Evolutionary conservation across 1,284 basidiomycete genomes (phyloP), one percentile per base, ranked within the genome.

Genomic region (Naganishia sp.): DNA sequence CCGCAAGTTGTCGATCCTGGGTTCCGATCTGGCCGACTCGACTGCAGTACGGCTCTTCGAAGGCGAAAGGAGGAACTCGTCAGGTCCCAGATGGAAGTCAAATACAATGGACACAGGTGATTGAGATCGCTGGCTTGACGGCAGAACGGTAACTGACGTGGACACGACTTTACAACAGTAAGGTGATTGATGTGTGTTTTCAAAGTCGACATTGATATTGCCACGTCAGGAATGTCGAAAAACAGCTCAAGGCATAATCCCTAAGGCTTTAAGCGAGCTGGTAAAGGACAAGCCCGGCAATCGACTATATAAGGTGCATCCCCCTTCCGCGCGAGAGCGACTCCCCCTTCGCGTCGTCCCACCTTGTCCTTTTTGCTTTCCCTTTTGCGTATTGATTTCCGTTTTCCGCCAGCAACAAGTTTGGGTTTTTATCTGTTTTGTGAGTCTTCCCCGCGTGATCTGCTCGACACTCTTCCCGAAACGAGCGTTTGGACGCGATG

Each of bases 291-390:
- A 6, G 15, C 17, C 23, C 15, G 5, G 3, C 47, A 1, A 1
- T 25, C 6, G 42, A 23, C 32, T 61, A 61, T 61, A 61, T 61
- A 61, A 28, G n/a, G 21, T 18, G 47, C 58, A 5, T 10, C 46
- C 47, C 43, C n/a, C 6, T 9, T 18, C 46, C 32, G 47, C 58
- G 58, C 58, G 58, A 39, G 47, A 35, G 35, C 32, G 32, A 35
- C 32, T 3, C 2, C 17, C 39, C 31, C 32, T 5, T 28, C 31
- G 35, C 23, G 28, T 41, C 23, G 21, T 28, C 31, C 17, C 5
- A 21, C 13, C 17, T 39, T 32, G 31, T 54, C 35, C 13, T 39
- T 11, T n/a, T 32, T 47, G 47, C 47, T 39, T 41, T 51, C 28
- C 2, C 6, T 18, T 18, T 43, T 51, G 13, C 21, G 42, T 23